A percentile compares a stretch with the other conserved stretches of the same genome.
Evolutionary conservation across 257 asterid genomes (phyloP).

Genomic region (Dorcoceras hygrometricum): DNA sequence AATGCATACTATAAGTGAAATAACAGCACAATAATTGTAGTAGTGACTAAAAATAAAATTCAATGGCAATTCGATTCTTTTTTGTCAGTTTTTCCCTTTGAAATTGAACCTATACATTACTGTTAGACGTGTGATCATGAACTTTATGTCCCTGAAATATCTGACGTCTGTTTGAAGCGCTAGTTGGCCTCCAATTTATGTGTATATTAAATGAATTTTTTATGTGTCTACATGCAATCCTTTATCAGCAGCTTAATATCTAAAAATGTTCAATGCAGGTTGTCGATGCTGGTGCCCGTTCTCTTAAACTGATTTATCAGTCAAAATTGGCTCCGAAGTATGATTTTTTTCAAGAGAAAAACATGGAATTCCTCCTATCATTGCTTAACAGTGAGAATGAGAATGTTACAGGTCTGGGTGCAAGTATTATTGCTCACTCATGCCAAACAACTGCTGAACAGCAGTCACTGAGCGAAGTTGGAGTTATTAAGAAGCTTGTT

Average conservation of each 20-base stretch:
- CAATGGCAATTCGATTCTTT: not conserved
- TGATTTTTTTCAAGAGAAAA: conserved; percentile 63
- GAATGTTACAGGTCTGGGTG: conserved; percentile 87
- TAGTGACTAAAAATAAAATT: not conserved
- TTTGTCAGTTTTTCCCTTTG: too few species aligned
- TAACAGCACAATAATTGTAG: not conserved
- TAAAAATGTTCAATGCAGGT: conserved; percentile 55
- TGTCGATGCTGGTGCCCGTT: conserved; percentile 88
- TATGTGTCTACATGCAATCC: conserved; percentile 16
- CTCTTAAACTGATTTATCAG: conserved; percentile 88
- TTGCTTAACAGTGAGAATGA: conserved; percentile 70
- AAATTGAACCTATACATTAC: not conserved
- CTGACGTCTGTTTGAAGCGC: not conserved
- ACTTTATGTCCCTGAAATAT: not conserved
- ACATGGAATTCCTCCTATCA: conserved; percentile 66
- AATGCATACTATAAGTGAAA: not conserved
- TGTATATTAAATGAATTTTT: conserved; percentile 10
- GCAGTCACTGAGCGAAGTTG: conserved; percentile 66
- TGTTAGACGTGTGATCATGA: not conserved
- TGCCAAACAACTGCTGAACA: conserved; percentile 74
- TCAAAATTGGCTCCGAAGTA: conserved; percentile 79
- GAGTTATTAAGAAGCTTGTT: conserved; percentile 65
- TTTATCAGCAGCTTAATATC: conserved; percentile 17
- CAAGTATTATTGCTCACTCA: conserved; percentile 82
- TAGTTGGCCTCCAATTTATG: not conserved